phyloP scores from a whole-genome alignment of 129 eudicot genomes.

The Artemisia tridentata region DNA sequence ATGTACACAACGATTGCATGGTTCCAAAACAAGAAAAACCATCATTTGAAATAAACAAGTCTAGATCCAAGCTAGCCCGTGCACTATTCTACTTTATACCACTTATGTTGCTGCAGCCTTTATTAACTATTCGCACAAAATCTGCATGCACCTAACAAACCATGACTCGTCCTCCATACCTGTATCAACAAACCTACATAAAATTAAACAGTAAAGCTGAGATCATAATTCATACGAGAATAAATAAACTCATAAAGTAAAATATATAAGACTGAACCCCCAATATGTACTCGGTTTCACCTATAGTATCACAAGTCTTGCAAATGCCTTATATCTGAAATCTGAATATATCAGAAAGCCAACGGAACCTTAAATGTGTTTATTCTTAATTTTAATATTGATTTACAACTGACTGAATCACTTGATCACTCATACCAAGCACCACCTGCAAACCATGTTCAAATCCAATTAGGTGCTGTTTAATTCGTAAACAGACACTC shows the following conservation, averaged over 20 bases:
- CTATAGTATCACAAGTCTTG: neutral
- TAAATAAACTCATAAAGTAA: neutral
- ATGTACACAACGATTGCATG: neutral
- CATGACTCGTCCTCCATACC: neutral
- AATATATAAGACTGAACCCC: neutral
- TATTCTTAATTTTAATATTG: too few relatives aligned
- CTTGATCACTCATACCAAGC: too few relatives aligned
- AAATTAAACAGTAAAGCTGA: neutral
- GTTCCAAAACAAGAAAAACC: neutral
- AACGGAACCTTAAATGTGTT: too few relatives aligned
- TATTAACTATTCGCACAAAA: neutral
- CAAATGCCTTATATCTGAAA: neutral
- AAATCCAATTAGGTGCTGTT: too few relatives aligned
- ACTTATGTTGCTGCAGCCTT: slow-evolving; percentile 7
- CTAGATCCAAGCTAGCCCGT: slow-evolving; percentile 1
- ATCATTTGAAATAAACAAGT: slow-evolving; percentile 4
- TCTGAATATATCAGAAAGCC: too few relatives aligned
- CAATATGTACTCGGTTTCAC: neutral
- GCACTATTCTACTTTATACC: slow-evolving; percentile 10
- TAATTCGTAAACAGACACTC: too few relatives aligned
- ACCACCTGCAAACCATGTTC: too few relatives aligned
- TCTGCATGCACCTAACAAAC: slow-evolving; percentile 21
- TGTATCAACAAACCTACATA: neutral
- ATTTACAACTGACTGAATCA: too few relatives aligned
- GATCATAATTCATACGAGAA: neutral